Percentiles rank a stretch among this genome's conserved stretches.
phyloP scores from a whole-genome alignment of 2,329 filamentous ascomycete species.

The Talaromyces pinophilus region DNA sequence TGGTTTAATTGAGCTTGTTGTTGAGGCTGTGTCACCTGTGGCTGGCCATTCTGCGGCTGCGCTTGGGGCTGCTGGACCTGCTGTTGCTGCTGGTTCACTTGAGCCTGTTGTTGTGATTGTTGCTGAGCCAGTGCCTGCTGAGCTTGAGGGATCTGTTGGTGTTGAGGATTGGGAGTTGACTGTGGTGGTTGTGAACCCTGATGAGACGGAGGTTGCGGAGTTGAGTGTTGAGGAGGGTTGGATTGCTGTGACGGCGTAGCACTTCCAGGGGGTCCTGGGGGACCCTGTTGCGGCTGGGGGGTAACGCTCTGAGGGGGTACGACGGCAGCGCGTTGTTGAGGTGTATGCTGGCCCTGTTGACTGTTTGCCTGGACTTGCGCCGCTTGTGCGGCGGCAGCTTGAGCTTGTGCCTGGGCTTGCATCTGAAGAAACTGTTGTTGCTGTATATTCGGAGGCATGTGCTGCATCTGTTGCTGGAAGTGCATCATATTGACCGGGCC shows the following conservation, averaged over 20 bases:
- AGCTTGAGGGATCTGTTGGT: slow-evolving; percentile 40
- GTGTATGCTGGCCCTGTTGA: slow-evolving; percentile 42
- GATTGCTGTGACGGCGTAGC: slow-evolving; percentile 40
- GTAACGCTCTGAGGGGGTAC: slow-evolving; percentile 46
- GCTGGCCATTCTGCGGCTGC: slow-evolving; percentile 26
- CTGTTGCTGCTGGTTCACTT: slow-evolving; percentile 38
- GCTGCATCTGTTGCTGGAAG: slow-evolving; percentile 45
- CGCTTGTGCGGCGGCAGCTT: slow-evolving; percentile 24
- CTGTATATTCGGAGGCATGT: slow-evolving; percentile 46
- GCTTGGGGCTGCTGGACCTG: slow-evolving; percentile 20
- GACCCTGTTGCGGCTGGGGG: slow-evolving; percentile 47
- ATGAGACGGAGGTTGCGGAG: slow-evolving; percentile 37
- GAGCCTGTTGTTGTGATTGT: slow-evolving; percentile 27
- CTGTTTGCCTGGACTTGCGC: slow-evolving; percentile 33
- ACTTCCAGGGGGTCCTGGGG: slow-evolving; percentile 41
- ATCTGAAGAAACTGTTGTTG: slow-evolving; percentile 42
- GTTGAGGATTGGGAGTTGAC: slow-evolving; percentile 43
- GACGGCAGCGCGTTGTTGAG: slow-evolving; percentile 44
- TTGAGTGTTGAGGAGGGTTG: slow-evolving; percentile 38
- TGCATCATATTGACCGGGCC: slow-evolving; percentile 42
- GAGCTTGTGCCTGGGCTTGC: slow-evolving; percentile 29
- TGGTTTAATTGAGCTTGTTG: slow-evolving; percentile 26
- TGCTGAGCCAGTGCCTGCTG: slow-evolving; percentile 33
- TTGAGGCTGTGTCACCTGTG: slow-evolving; percentile 13
- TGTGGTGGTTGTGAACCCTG: slow-evolving; percentile 40